Conservation (phyloP, 2,329 filamentous ascomycete species). For the Alternaria postmessia region DNA sequence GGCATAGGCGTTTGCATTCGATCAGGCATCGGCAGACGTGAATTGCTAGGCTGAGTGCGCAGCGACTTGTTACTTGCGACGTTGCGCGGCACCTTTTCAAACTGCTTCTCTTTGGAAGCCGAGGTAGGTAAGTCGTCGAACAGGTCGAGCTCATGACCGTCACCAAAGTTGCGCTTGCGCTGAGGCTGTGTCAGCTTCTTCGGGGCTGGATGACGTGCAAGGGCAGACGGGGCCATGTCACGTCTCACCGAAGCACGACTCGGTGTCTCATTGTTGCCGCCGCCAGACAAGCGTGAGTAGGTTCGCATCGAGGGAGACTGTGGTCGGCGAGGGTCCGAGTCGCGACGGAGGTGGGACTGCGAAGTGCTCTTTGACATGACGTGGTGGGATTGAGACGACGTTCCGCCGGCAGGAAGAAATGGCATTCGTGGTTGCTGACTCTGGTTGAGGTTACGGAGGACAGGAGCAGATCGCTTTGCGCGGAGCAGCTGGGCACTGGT, state of each 20-base stretch:
- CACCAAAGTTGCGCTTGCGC: conserved; percentile 69
- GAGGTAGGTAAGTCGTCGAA: conserved; percentile 97
- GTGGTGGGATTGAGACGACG: conserved; percentile 80
- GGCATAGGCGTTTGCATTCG: conserved; percentile 57
- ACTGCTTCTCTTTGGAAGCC: conserved; percentile 79
- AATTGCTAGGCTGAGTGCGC: conserved; percentile 59
- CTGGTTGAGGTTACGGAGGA: conserved; percentile 58
- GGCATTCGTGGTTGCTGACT: conserved; percentile 71
- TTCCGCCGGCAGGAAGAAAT: conserved; percentile 80
- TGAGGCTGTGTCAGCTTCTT: conserved; percentile 58
- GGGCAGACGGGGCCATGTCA: conserved; percentile 58
- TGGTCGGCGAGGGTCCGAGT: conserved; percentile 72
- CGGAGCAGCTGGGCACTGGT: conserved; percentile 64
- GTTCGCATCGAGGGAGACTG: conserved; percentile 57
- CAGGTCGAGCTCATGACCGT: conserved; percentile 88
- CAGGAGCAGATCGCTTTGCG: conserved; percentile 68
- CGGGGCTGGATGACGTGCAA: conserved; percentile 60
- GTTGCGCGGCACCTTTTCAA: conserved; percentile 78
- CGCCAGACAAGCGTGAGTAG: conserved; percentile 59
- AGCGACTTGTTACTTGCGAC: conserved; percentile 72
- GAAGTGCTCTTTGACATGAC: conserved; percentile 73
- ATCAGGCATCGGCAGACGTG: conserved; percentile 52
- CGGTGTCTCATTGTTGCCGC: conserved; percentile 59
- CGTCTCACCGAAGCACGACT: conserved; percentile 54
- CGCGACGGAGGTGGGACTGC: conserved; percentile 78